These are phyloP conservation scores for Diplodia intermedia DNA, from an alignment of 2,329 filamentous ascomycete species.

Conservation along the genomic window DNA sequence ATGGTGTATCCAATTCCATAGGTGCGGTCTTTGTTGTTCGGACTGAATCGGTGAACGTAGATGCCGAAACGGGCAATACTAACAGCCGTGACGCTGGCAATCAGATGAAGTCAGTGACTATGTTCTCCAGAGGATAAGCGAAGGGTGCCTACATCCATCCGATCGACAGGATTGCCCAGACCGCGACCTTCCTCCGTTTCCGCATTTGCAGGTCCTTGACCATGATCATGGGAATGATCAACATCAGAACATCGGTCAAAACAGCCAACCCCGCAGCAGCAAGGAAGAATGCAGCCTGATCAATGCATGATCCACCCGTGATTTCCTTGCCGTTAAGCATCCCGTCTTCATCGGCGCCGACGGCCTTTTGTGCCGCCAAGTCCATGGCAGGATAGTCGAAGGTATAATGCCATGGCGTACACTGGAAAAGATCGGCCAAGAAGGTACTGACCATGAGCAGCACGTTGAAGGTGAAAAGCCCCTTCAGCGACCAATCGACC, in stretches of 20 bases:
- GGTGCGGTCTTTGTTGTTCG: conserved; percentile 43
- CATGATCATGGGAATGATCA: conserved; percentile 52
- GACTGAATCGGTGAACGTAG: conserved; percentile 49
- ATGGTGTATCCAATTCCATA: conserved; percentile 49
- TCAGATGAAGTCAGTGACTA: neutral
- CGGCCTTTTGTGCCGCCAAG: conserved; percentile 17
- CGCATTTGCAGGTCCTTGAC: conserved; percentile 55
- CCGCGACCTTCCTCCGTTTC: conserved; percentile 45
- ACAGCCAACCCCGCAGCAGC: conserved; percentile 45
- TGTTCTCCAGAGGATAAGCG: neutral
- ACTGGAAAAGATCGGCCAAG: conserved; percentile 47
- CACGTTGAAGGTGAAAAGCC: conserved; percentile 47
- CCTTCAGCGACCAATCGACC: conserved; percentile 43
- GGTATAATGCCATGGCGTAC: conserved; percentile 43
- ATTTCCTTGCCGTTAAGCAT: conserved; percentile 40
- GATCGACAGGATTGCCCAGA: conserved; percentile 45
- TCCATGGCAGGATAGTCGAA: conserved; percentile 42
- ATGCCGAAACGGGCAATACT: conserved; percentile 49
- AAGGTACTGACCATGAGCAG: conserved; percentile 45
- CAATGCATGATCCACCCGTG: conserved; percentile 44
- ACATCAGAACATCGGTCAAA: conserved; percentile 50
- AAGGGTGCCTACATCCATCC: conserved; percentile 42
- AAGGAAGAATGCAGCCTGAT: conserved; percentile 45
- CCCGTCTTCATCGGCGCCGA: conserved; percentile 37
- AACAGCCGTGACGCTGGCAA: conserved; percentile 42